These are phyloP conservation scores for Casuarina equisetifolia DNA, from an alignment of 306 rosid species.

Conservation along the genomic window DNA sequence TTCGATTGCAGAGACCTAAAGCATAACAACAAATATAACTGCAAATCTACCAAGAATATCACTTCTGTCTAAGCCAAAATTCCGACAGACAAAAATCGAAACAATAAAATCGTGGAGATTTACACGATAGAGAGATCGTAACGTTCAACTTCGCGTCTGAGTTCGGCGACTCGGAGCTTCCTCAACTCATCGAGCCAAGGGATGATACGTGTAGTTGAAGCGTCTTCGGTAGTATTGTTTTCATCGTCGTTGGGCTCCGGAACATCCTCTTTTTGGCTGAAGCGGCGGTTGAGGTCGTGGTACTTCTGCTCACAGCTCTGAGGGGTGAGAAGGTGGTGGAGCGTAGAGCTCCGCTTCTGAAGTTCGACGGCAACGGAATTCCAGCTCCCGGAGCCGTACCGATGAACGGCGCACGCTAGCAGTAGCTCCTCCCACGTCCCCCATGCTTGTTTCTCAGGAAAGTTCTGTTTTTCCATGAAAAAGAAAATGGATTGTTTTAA, in stretches of 20 bases:
- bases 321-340: slow-evolving; percentile 23
- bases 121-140: slow-evolving; percentile 34
- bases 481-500: background rate
- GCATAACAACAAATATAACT: background rate
- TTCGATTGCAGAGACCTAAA: slow-evolving; percentile 32
- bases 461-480: background rate
- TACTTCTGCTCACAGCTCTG: slow-evolving; percentile 24
- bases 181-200: slow-evolving; percentile 35
- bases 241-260: background rate
- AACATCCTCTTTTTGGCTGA: slow-evolving; percentile 5
- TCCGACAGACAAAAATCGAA: background rate
- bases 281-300: slow-evolving; percentile 32
- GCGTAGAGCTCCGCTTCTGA: slow-evolving; percentile 24
- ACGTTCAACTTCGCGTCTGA: slow-evolving; percentile 31
- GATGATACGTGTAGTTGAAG: background rate
- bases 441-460: slow-evolving; percentile 31
- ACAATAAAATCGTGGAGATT: background rate
- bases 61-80: background rate
- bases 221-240: too few relatives aligned
- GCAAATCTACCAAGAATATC: background rate
- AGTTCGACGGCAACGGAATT: slow-evolving; percentile 33
- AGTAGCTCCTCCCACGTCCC: slow-evolving; percentile 43
- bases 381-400: slow-evolving; percentile 35
- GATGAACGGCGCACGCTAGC: slow-evolving; percentile 36
- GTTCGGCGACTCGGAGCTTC: slow-evolving; percentile 36